Evolutionary conservation across 2,329 filamentous ascomycete genomes (phyloP), one percentile per base, ranked within the genome.

Genomic region (Ophiocordyceps camponoti-leonardi): DNA sequence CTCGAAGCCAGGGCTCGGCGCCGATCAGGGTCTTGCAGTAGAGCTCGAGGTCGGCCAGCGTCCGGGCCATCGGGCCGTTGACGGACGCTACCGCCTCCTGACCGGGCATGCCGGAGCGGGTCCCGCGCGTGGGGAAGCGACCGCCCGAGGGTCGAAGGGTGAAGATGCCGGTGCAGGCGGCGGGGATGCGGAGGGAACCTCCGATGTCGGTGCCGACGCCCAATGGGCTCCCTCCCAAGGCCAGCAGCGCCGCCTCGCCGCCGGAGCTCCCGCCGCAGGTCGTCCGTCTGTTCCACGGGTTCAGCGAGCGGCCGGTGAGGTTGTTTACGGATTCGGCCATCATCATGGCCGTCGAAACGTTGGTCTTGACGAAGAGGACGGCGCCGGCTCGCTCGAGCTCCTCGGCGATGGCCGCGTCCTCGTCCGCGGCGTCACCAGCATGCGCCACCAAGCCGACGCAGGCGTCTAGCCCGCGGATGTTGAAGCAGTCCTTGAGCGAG

Each of bases 401-500:
- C 10, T 57, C 50, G 1, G 61, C 63, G 0, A 72, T 58, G 4
- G 61, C 54, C 4, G 67, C 55, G 26, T 73, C 67, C 8, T 56
- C 48, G 3, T 54, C 46, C 0, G 67, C 76, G 0, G 80, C 77
- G 42, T 79, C 66, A 37, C 71, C 69, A 4, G 79, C 75, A 47
- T 81, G 69, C 1, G 72, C 71, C 0, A 72, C 71, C 49, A 86
- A 80, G 6, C 81, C 81, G 1, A 81, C 68, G 0, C 76, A 79
- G 20, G 74, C 66, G 49, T 80, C 76, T 13, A 76, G 66, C 6
- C 76, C 77, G 2, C 59, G 56, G 14, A 83, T 62, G 47, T 83
- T 72, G 65, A 84, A 80, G 54, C 80, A 78, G 61, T 86, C 81
- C 54, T 86, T 86, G 42, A 86, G 67, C 0, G 78, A 77, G 28